Evolutionary conservation across 2,329 filamentous ascomycete genomes (phyloP), one percentile per base, ranked within the genome.

Genomic region (Zymoseptoria crescenta): DNA sequence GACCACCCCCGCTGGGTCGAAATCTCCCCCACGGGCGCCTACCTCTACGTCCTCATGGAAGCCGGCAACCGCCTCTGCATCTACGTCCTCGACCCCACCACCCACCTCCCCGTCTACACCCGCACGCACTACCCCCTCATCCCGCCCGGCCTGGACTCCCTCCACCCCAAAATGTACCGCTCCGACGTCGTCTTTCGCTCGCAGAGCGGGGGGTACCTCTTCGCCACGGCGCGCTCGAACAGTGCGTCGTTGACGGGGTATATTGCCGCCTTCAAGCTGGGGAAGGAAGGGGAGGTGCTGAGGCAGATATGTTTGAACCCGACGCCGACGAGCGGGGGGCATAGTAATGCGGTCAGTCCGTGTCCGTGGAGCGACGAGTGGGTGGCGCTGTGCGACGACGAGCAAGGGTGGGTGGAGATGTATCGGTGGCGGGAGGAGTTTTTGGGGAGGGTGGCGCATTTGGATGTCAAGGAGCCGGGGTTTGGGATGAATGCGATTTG

Each of bases 401-500:
- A 95, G 76, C 84, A 91, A 66, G 91, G 91, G 5, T 93, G 88
- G 77, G 76, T 96, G 20, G 91, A 96, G 77, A 89, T 96, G 58
- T 95, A 95, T 73, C 81, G 90, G 56, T 96, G 90, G 88, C 81
- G 87, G 64, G 87, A 91, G 59, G 90, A 94, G 79, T 89, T 87
- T 67, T 75, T 96, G 56, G 87, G 84, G 1, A 79, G 90, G 3
- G 90, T 95, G 7, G 90, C 90, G 16, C 81, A 88, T 62, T 79
- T 89, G 63, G 85, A 89, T 66, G 86, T 95, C 45, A 85, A 86
- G 5, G 91, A 95, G 77, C 89, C 88, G n/a, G 91, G 91, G 1
- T 96, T 96, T 72, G 90, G 90, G 1, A 96, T 96, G 91, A 96
- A 96, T 75, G 90, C 90, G n/a, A 91, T 95, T 63, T 96, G 91